A percentile compares a stretch with the other conserved stretches of the same genome.
phyloP scores from a whole-genome alignment of 1,284 basidiomycete genomes.

The Microbotryomycetes sp. region DNA sequence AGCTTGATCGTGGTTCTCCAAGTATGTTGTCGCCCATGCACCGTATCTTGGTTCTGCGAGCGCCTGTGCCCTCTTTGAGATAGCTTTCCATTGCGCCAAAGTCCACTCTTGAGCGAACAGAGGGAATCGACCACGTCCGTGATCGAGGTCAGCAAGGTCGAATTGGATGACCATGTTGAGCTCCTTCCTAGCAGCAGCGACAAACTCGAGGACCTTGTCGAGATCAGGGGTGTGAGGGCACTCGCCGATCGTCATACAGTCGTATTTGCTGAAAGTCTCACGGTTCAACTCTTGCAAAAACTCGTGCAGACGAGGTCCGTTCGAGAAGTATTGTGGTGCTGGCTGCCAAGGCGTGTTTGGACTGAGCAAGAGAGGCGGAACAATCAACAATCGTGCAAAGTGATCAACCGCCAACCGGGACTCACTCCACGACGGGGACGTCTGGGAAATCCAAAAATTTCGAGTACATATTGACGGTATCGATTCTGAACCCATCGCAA shows the following conservation, averaged over 20 bases:
- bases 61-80: constrained; percentile 52
- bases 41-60: constrained; percentile 43
- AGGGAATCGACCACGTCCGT: constrained; percentile 34
- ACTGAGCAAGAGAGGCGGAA: constrained; percentile 8
- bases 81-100: constrained; percentile 53
- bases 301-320: constrained; percentile 58
- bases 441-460: constrained; percentile 37
- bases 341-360: constrained; percentile 2
- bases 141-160: constrained; percentile 43
- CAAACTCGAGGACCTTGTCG: constrained; percentile 46
- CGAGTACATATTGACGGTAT: constrained; percentile 18
- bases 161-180: constrained; percentile 61
- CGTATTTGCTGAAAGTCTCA: constrained; percentile 50
- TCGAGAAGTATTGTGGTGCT: constrained; percentile 10
- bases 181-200: constrained; percentile 56
- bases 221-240: constrained; percentile 53
- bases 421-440: constrained; percentile 34
- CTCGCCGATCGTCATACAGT: constrained; percentile 63
- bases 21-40: constrained; percentile 9
- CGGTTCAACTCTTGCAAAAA: constrained; percentile 61
- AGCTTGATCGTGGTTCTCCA: constrained; percentile 60
- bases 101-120: constrained; percentile 51
- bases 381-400: no score
- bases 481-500: constrained; percentile 60
- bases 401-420: no score